Evolutionary conservation across 371 early-diverging fungal species (phyloP).

Genomic region (Apophysomyces variabilis): DNA sequence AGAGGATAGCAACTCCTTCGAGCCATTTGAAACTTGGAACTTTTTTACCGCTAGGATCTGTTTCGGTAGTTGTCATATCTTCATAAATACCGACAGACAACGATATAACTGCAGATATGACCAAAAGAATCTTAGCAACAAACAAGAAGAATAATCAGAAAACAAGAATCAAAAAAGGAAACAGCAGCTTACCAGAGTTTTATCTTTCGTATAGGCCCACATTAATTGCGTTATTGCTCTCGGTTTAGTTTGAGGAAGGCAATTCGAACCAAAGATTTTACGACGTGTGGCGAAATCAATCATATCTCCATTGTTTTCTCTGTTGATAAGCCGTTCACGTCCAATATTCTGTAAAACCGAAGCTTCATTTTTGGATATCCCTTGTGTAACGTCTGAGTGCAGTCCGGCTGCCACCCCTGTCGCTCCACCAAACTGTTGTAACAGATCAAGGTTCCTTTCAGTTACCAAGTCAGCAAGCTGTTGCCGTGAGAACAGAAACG

Average conservation of each 20-base stretch:
- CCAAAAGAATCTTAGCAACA: constrained; percentile 63
- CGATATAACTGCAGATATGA: constrained; percentile 84
- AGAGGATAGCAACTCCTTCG: constrained; percentile 79
- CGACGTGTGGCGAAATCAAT: constrained; percentile 38
- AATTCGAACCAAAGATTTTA: constrained; percentile 65
- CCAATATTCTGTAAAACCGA: too few relatives aligned
- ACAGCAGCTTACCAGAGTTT: constrained; percentile 65
- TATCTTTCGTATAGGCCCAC: constrained; percentile 82
- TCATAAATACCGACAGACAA: constrained; percentile 88
- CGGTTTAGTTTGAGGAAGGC: constrained; percentile 64
- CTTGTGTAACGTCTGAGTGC: constrained; percentile 48
- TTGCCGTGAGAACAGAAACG: constrained; percentile 51
- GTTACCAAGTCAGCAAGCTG: constrained; percentile 56
- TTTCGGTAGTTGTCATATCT: constrained; percentile 58
- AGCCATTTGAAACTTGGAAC: constrained; percentile 71
- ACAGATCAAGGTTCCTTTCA: constrained; percentile 48
- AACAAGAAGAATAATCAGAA: constrained; percentile 13
- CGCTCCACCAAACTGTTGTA: constrained; percentile 52
- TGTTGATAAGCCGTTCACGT: too few relatives aligned
- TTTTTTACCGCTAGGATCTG: constrained; percentile 32
- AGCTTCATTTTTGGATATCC: constrained; percentile 22
- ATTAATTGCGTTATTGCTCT: constrained; percentile 69
- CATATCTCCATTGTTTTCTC: too few relatives aligned
- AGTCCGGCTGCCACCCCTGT: constrained; percentile 58
- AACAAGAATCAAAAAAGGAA: constrained; percentile 5